phyloP scores from a whole-genome alignment of 2,329 filamentous ascomycete genomes.

The Fusarium sp. region DNA sequence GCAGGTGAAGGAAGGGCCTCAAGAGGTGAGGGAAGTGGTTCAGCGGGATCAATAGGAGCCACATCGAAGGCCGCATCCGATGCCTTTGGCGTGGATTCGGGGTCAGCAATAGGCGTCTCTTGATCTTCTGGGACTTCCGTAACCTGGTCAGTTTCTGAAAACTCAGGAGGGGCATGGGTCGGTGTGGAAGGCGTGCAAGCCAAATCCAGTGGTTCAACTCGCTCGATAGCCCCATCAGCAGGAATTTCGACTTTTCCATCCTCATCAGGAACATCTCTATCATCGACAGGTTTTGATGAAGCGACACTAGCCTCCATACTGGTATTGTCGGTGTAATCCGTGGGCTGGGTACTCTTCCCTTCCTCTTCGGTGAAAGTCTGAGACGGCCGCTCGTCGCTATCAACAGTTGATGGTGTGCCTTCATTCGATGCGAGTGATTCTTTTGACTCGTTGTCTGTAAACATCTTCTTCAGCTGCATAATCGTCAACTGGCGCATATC shows the following conservation, averaged over 20 bases:
- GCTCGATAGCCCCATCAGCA: conserved; percentile 57
- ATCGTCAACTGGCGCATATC: conserved; percentile 94
- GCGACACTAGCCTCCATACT: conserved; percentile 52
- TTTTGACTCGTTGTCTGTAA: conserved; percentile 88
- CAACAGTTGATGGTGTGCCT: conserved; percentile 68
- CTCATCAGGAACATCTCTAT: conserved; percentile 45
- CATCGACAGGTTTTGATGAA: conserved; percentile 46
- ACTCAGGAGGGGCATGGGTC: conserved; percentile 36
- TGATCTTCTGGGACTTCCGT: conserved; percentile 10
- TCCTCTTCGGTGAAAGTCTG: conserved; percentile 62
- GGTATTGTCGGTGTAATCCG: conserved; percentile 54
- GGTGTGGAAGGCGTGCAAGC: conserved; percentile 54
- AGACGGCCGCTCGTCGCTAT: conserved; percentile 62
- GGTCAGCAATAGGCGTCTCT: conserved; percentile 30
- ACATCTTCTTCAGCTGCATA: conserved; percentile 93
- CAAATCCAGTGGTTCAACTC: conserved; percentile 65
- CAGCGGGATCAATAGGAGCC: conserved; percentile 20
- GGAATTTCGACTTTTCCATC: conserved; percentile 51
- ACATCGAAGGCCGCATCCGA: conserved; percentile 38
- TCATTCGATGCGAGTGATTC: conserved; percentile 80
- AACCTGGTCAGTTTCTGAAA: conserved; percentile 18
- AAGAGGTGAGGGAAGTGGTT: conserved; percentile 30
- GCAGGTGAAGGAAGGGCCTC: conserved; percentile 29
- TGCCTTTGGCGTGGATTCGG: conserved; percentile 43
- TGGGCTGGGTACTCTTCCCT: conserved; percentile 61